Evolutionary conservation across 352 stramenopile species (phyloP), one percentile per base, ranked within the genome.

Genomic region (Globisporangium solare): DNA sequence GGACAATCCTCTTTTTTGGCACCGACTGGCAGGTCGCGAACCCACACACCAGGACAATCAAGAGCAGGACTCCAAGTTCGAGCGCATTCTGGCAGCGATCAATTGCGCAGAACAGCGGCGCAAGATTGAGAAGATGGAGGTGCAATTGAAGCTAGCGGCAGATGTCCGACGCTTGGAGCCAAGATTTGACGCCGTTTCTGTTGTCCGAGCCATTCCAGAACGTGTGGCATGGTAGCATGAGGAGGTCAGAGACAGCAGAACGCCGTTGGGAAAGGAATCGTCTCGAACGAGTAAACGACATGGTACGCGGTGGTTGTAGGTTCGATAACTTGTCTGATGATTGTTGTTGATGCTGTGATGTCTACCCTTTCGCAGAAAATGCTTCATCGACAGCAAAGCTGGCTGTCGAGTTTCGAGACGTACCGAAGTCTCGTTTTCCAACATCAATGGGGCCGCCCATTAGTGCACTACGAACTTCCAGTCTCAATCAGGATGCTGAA

Each of bases 71-170:
- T 7, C 21, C 4, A 24, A 6, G 10, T 7, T 73, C 42, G 42
- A 59, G 53, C 13, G 55, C 18, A 39, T 66, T 7, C 40, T 66
- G 15, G 55, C 54, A 17, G 24, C 41, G n/a, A 47, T 66, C 55
- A 51, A 66, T 41, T 63, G 54, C 13, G 21, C 46, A 13, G 61
- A 73, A 35, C 72, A 82, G 37, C 64, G 73, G 57, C 64, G 63
- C 21, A 70, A 64, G 15, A 60, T 82, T n/a, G 70, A 71, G 24
- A 63, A 45, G 39, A 58, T 76, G 13, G 61, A 76, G 53, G 56
- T 22, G 18, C 67, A 82, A 20, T 60, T 82, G 2, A 43, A 64
- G 24, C 48, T 68, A 67, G 59, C 70, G n/a, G 46, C 63, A 21
- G 64, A 73, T 0, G 63, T 58, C 54, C 60, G 32, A 20, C 60